Evolutionary conservation across 2,329 filamentous ascomycete species (phyloP), one percentile per base, ranked within the genome.

Genomic region (Alternaria sp.): DNA sequence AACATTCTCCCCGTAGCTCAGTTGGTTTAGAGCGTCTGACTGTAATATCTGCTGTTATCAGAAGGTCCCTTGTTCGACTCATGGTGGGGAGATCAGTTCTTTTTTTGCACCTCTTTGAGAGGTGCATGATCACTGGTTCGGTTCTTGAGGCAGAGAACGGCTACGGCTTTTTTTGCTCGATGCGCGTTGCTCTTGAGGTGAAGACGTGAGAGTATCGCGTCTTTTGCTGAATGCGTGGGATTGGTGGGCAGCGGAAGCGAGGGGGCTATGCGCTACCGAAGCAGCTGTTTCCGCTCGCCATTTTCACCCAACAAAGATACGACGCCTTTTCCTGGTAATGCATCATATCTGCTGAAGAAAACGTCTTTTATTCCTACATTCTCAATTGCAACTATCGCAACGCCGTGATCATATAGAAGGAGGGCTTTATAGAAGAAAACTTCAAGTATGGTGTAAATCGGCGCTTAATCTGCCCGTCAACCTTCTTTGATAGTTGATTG

Each of bases 21-120:
- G 34, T 38, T 38, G 34, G 34, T 38, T 38, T 38, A 38, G 34
- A 38, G 34, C 74, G 72, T 76, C 75, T 70, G 72, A 72, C 72
- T 74, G 73, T 74, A 75, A 76, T 73, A 69, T 65, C 59, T 60
- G 54, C 71, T 75, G 71, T 69, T 60, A 75, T 72, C 74, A 66
- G 74, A 76, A 77, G 71, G 74, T 71, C 68, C 67, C 68, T 71
- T 66, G 67, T 71, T 71, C 68, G 68, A 71, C 34, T 38, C 34
- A 38, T 38, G 34, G 34, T 38, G 34, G 34, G 34, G 34, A 18
- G 34, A 38, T 38, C 34, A 38, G 7, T 38, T 38, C 32, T 16
- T 36, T 36, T 36, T 36, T 34, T 34, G 3, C 20, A 20, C 20
- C 20, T 20, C 20, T 20, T 20, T 20, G 3, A 22, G 4, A 22